phyloP scores from a whole-genome alignment of 2,329 filamentous ascomycete species.

The Colletotrichum incanum region DNA sequence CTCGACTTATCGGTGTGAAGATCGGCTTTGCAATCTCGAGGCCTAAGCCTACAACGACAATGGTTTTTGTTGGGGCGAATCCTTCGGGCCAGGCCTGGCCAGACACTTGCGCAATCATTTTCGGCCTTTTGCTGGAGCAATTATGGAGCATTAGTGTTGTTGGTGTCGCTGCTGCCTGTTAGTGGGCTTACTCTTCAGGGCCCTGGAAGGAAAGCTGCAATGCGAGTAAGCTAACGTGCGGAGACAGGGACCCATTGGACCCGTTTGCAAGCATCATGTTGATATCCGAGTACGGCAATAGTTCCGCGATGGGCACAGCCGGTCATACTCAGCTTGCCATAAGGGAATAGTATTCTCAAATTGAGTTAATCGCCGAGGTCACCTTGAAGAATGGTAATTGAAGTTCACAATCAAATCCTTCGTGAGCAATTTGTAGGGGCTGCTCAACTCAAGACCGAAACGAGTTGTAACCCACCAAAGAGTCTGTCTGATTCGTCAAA shows the following conservation, averaged over 20 bases:
- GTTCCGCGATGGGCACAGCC: slow-evolving; percentile 27
- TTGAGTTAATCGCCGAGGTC: not conserved
- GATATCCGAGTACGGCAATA: slow-evolving; percentile 22
- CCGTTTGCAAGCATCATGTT: not conserved
- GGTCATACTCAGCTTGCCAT: not conserved
- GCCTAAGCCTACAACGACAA: slow-evolving; percentile 3
- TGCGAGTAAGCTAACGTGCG: slow-evolving; percentile 1
- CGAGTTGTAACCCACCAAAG: not conserved
- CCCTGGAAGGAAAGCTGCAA: slow-evolving; percentile 8
- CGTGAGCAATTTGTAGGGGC: too few species aligned
- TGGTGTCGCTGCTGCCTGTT: slow-evolving; percentile 2
- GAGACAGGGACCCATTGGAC: not conserved
- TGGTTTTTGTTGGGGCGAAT: not conserved
- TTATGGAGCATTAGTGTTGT: slow-evolving; percentile 16
- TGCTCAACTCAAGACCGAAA: not conserved
- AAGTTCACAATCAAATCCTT: not conserved
- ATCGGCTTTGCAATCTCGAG: slow-evolving; percentile 8
- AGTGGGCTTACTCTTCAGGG: slow-evolving; percentile 1
- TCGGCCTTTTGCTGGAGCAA: slow-evolving; percentile 25
- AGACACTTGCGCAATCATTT: slow-evolving; percentile 6
- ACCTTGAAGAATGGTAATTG: not conserved
- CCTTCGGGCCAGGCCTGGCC: slow-evolving; percentile 17
- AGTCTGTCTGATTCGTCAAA: not conserved
- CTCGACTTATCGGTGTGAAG: not conserved
- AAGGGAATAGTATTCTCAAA: too few species aligned